Base-by-base conservation (phyloP, 78 protist species). In the Speleostelium caveatum region DNA sequence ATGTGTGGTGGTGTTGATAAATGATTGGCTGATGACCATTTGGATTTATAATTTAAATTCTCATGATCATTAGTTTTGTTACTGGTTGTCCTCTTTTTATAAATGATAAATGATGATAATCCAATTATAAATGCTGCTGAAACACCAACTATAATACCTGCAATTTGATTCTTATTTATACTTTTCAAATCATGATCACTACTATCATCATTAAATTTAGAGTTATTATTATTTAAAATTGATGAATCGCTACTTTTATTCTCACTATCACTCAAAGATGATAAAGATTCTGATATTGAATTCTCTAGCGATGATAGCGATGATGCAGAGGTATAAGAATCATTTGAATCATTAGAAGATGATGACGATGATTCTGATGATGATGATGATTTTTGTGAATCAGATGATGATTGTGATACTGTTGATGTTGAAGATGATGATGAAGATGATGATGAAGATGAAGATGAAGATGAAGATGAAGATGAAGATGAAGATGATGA, bases 311-410 rank as follows among this genome's bases (percentile, higher is more conserved):
- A 78, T 10, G 39, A 66, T 66, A 17, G 35, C 26, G 53, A 68
- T 21, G 68, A 61, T 32, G 89, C 65, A 5, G 89, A 80, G 6
- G 89, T 67, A 0, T 75, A 80, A 39, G 67, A 55, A 30, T 75
- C 65, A 38, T 80, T 67, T 58, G 28, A 67, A 3, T 77, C 89
- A 22, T 59, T 42, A 21, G 87, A 77, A 35, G 87, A 77, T 17
- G 86, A 75, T 12, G 86, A 75, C 2, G 87, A 78, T 0, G 66
- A 41, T n/a, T n/a, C n/a, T 21, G 87, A 78, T 0, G 87, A 65
- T 0, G 73, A 78, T 30, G 74, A 65, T 0, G 53, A 65, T 35
- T 19, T 19, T 63, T 49, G 8, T 49, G 55, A 49, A 16, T 49
- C 12, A 49, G 55, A 12, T 49, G 55, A 49, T 49, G 12, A 49